Evolutionary conservation across 257 asterid genomes (phyloP).

Genomic region (Cynanchum wilfordii): DNA sequence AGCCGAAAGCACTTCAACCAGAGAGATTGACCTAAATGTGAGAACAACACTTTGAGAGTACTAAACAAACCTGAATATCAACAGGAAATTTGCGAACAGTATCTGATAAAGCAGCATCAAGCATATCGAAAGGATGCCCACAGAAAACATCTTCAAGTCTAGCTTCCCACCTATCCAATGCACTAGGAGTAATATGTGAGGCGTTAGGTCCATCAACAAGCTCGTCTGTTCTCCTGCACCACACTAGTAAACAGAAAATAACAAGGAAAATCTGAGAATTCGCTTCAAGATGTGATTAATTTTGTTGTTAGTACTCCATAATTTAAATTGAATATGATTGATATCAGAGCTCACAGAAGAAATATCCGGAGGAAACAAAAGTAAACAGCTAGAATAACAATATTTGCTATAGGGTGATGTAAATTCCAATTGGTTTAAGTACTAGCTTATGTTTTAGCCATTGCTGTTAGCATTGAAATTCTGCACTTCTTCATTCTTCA

Average conservation of each 20-base stretch:
- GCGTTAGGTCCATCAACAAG: slow-evolving; percentile 99
- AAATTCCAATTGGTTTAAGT: not conserved
- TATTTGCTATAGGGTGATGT: not conserved
- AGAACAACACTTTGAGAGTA: not conserved
- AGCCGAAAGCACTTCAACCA: not conserved
- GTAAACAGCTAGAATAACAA: not conserved
- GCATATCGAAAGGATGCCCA: slow-evolving; percentile 96
- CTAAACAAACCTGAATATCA: slow-evolving; percentile 72
- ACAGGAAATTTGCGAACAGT: slow-evolving; percentile 74
- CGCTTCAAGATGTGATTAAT: not conserved
- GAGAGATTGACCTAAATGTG: not conserved
- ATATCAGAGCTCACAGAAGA: not conserved
- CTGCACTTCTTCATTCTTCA: not conserved
- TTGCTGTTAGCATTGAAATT: not conserved
- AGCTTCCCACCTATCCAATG: slow-evolving; percentile 93
- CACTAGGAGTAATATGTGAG: slow-evolving; percentile 85
- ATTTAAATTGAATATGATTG: not conserved
- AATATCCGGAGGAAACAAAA: not conserved
- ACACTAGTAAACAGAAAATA: slow-evolving; percentile 42
- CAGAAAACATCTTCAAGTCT: slow-evolving; percentile 77
- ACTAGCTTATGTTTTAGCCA: not conserved
- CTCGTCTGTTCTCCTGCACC: slow-evolving; percentile 99
- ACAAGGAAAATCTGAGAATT: not conserved
- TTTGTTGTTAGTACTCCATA: too few relatives aligned
- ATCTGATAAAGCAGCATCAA: slow-evolving; percentile 93